Conservation (phyloP, 192 early-diverging fungal species). For the Podila horticola region DNA sequence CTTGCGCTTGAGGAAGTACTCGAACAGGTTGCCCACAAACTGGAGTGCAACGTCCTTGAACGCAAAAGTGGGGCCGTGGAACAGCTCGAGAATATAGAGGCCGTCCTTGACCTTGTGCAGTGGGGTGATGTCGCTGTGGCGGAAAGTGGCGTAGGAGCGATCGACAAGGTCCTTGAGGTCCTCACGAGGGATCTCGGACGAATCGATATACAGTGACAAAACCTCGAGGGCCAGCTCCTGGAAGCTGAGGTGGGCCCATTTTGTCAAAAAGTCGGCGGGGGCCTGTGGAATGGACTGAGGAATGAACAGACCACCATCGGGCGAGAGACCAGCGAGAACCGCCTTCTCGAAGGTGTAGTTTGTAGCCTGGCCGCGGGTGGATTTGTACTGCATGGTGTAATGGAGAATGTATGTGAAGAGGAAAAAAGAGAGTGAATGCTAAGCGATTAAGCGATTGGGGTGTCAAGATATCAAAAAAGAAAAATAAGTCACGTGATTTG, state of each 20-base stretch:
- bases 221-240: slow-evolving; percentile 85
- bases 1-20: slow-evolving; percentile 91
- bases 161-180: slow-evolving; percentile 77
- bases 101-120: slow-evolving; percentile 70
- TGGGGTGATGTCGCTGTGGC: slow-evolving; percentile 79
- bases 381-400: slow-evolving; percentile 87
- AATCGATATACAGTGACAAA: slow-evolving; percentile 85
- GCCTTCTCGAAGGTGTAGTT: slow-evolving; percentile 89
- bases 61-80: slow-evolving; percentile 97
- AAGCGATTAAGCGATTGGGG: background rate
- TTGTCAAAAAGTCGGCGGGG: slow-evolving; percentile 73
- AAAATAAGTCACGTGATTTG: too few relatives aligned
- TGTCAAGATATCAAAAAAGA: background rate
- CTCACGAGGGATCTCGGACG: slow-evolving; percentile 75
- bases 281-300: slow-evolving; percentile 83
- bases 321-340: slow-evolving; percentile 89
- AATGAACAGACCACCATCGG: slow-evolving; percentile 96
- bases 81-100: slow-evolving; percentile 89
- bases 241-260: slow-evolving; percentile 81
- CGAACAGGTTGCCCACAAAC: slow-evolving; percentile 96
- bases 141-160: slow-evolving; percentile 85
- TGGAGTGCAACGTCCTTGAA: slow-evolving; percentile 99
- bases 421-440: background rate
- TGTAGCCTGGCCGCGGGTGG: slow-evolving; percentile 82
- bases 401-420: slow-evolving; percentile 8